Percentiles rank a stretch among this genome's conserved stretches.
phyloP scores from a whole-genome alignment of 73 alveolate species.

The Blepharisma japonicum region DNA sequence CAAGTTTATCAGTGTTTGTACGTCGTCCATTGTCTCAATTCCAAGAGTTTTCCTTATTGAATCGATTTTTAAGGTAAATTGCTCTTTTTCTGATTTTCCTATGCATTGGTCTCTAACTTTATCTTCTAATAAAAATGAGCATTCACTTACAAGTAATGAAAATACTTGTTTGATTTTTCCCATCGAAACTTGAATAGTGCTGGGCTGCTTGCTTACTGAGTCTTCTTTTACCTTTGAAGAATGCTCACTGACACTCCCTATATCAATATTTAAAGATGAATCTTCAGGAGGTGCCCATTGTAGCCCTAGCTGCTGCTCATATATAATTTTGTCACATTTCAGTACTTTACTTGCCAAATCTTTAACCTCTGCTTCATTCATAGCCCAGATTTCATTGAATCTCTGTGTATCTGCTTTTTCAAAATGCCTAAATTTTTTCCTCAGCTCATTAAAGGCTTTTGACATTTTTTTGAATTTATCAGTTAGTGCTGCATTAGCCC shows the following conservation, averaged over 20 bases:
- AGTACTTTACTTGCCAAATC: conserved; percentile 71
- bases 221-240: conserved; percentile 13
- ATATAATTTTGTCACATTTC: conserved; percentile 80
- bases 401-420: conserved; percentile 66
- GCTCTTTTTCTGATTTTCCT: conserved; percentile 53
- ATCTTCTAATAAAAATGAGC: conserved; percentile 76
- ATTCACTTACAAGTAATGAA: conserved; percentile 62
- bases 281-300: conserved; percentile 74
- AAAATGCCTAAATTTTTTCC: conserved; percentile 63
- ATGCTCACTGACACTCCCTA: conserved; percentile 22
- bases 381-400: conserved; percentile 76
- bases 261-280: neutral
- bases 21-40: conserved; percentile 77
- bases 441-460: conserved; percentile 71
- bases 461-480: conserved; percentile 79
- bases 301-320: conserved; percentile 79
- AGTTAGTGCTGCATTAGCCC: neutral
- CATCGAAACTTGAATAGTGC: conserved; percentile 48
- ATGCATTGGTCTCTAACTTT: conserved; percentile 58
- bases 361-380: conserved; percentile 83
- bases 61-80: conserved; percentile 59
- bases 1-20: conserved; percentile 57
- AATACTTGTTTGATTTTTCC: conserved; percentile 66
- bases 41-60: conserved; percentile 73
- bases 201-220: neutral